Evolutionary conservation across 441 rosid genomes (phyloP).

Genomic region (Raphanus hybrid): DNA sequence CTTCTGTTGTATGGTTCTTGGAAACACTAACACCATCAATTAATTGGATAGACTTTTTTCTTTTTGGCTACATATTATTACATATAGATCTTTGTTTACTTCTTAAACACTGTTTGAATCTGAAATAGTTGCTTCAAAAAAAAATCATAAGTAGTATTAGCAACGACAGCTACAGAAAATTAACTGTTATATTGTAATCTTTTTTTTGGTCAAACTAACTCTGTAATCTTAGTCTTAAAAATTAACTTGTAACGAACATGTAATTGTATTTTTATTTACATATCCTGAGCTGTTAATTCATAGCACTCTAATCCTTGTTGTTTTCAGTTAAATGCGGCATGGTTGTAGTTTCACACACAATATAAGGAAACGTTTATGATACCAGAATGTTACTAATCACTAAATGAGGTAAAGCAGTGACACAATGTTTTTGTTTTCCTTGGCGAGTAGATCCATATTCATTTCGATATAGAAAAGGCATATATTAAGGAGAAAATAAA

Average conservation of each 20-base stretch:
- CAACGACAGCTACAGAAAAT: background rate
- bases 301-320: background rate
- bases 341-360: background rate
- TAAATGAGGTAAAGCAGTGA: background rate
- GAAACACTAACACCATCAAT: background rate
- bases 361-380: background rate
- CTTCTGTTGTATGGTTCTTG: background rate
- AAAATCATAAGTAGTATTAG: background rate
- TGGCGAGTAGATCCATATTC: background rate
- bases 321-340: background rate
- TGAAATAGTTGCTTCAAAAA: background rate
- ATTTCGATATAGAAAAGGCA: slow-evolving; percentile 9
- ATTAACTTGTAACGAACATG: background rate
- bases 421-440: slow-evolving; percentile 2
- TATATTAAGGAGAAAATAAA: background rate
- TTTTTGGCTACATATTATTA: slow-evolving; percentile 11
- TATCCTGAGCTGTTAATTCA: background rate
- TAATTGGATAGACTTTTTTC: slow-evolving; percentile 25
- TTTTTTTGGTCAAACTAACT: too few species aligned
- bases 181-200: background rate
- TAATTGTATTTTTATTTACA: background rate
- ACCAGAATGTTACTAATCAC: background rate
- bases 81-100: background rate
- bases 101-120: background rate
- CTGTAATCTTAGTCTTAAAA: background rate